Evolutionary conservation across 2,329 filamentous ascomycete genomes (phyloP).

Genomic region (Microcyclospora tardicrescens): DNA sequence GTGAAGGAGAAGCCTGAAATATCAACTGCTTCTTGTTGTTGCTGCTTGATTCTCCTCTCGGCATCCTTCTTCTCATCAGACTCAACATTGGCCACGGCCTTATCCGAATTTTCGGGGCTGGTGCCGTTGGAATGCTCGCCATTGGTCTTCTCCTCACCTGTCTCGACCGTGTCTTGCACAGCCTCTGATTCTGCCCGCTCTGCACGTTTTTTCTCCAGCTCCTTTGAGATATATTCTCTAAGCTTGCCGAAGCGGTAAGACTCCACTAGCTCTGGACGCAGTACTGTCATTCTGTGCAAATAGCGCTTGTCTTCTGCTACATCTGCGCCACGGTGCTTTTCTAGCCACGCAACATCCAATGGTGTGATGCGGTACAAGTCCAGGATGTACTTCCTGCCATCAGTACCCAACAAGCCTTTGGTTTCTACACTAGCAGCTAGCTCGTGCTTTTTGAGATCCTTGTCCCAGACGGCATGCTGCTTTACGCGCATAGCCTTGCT

Average conservation of each 20-base stretch:
- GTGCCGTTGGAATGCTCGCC: conserved; percentile 20
- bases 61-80: conserved; percentile 16
- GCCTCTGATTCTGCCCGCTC: conserved; percentile 19
- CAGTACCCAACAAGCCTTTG: conserved; percentile 91
- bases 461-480: conserved; percentile 95
- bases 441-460: conserved; percentile 79
- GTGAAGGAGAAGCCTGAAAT: conserved; percentile 76
- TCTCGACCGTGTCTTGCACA: conserved; percentile 11
- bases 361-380: conserved; percentile 92
- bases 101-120: conserved; percentile 3
- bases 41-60: conserved; percentile 10
- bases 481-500: conserved; percentile 86
- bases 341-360: conserved; percentile 79
- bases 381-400: conserved; percentile 93
- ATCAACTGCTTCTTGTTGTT: conserved; percentile 57
- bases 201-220: conserved; percentile 52
- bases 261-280: conserved; percentile 82
- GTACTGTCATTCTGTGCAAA: conserved; percentile 90
- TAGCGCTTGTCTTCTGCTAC: conserved; percentile 48
- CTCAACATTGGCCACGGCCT: conserved; percentile 10
- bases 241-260: conserved; percentile 73
- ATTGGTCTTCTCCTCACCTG: conserved; percentile 9
- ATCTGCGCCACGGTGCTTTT: conserved; percentile 51
- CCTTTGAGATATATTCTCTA: conserved; percentile 72
- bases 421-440: conserved; percentile 94